Evolutionary conservation across 2,329 filamentous ascomycete genomes (phyloP).

Genomic region (Beauveria pseudobassiana): DNA sequence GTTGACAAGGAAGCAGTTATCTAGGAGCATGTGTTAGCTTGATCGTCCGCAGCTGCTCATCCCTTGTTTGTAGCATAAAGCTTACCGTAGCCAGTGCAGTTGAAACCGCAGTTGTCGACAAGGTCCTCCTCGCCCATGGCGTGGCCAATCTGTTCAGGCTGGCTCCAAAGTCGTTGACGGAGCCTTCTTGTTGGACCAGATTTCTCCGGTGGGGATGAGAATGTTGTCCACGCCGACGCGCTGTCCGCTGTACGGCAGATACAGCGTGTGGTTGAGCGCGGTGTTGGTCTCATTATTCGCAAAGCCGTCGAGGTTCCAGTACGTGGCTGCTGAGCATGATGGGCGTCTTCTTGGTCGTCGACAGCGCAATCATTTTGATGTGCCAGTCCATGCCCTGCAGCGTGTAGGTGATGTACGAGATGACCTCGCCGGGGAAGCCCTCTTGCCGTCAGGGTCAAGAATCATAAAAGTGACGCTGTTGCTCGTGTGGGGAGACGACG

Average conservation of each 20-base stretch:
- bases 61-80: background rate
- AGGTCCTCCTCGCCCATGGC: constrained; percentile 57
- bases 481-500: constrained; percentile 56
- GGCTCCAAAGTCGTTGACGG: constrained; percentile 74
- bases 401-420: constrained; percentile 68
- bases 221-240: constrained; percentile 63
- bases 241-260: constrained; percentile 65
- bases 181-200: constrained; percentile 60
- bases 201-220: constrained; percentile 67
- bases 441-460: constrained; percentile 62
- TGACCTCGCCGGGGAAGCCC: constrained; percentile 72
- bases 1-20: constrained; percentile 64
- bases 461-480: constrained; percentile 69
- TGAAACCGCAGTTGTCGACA: constrained; percentile 66
- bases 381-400: constrained; percentile 60
- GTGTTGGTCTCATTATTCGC: constrained; percentile 61
- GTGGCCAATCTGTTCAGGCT: constrained; percentile 70
- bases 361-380: constrained; percentile 62
- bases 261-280: constrained; percentile 63
- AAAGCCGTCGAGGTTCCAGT: constrained; percentile 80
- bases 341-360: constrained; percentile 68
- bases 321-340: constrained; percentile 73
- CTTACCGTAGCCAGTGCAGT: constrained; percentile 79
- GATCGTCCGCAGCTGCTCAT: no score
- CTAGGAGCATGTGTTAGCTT: constrained; percentile 25